Evolutionary conservation across 2,329 filamentous ascomycete genomes (phyloP), one percentile per base, ranked within the genome.

Genomic region (Phyllosticta citriasiana): DNA sequence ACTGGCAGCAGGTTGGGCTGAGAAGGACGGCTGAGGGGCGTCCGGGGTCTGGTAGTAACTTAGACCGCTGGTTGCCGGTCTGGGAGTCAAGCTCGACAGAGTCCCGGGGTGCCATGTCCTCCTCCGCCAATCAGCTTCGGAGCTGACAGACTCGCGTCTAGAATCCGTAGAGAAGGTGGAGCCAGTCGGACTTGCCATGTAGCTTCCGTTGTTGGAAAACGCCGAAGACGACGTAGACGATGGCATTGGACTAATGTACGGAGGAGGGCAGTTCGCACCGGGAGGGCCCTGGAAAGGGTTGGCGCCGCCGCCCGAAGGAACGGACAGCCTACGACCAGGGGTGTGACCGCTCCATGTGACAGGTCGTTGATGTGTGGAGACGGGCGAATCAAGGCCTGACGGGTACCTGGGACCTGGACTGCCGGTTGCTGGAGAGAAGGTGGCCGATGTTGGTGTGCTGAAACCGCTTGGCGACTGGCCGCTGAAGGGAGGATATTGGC

Each of bases 41-140:
- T 86, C 83, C 5, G 88, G 85, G 4, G 85, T 90, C 64, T 89
- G 84, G 50, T 90, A 88, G 65, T 89, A 88, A 67, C 84, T 89
- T 59, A 96, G 73, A 16, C 88, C 84, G 73, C 89, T 92, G 14
- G 86, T 88, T 16, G 83, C 82, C 56, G 86, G 84, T 33, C 85
- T 78, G 63, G 81, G 80, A 64, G 74, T 74, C 63, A 84, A 85
- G 64, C 82, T 82, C 16, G 83, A 81, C 63, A 80, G 78, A 10
- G 85, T 88, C 64, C 91, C 89, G 0, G 91, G 89, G 73, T 97
- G 92, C 92, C 92, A 97, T 2, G 92, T 97, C 59, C 91, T 84
- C 64, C 92, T 81, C 65, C 91, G 85, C 83, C 86, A 89, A 60
- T 89, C 88, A 52, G 91, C 86, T 64, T 96, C 91, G 22, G 80